Conservation (phyloP, 805 yeast species). For the Lachancea kluyveri region DNA sequence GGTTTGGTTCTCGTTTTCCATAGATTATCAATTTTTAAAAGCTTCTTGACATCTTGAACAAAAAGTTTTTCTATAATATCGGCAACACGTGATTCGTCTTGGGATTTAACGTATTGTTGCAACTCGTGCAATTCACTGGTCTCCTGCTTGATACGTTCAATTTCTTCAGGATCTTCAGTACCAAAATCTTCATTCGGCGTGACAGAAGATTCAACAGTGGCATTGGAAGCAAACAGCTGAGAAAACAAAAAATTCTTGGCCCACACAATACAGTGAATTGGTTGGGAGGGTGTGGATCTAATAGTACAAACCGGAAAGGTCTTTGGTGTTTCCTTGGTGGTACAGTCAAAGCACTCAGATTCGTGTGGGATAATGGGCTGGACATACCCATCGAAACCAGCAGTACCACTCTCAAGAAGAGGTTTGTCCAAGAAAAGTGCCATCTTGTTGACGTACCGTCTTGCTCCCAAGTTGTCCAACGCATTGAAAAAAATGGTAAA, state of each 20-base stretch:
- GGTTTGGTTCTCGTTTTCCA: slow-evolving; percentile 77
- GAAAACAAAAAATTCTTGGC: slow-evolving; percentile 85
- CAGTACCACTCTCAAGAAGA: slow-evolving; percentile 88
- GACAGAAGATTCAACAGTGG: slow-evolving; percentile 23
- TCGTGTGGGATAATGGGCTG: slow-evolving; percentile 80
- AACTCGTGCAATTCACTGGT: slow-evolving; percentile 55
- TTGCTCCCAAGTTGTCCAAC: slow-evolving; percentile 86
- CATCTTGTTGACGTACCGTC: slow-evolving; percentile 82
- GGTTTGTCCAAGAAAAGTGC: slow-evolving; percentile 70
- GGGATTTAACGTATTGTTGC: slow-evolving; percentile 33
- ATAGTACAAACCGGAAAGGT: slow-evolving; percentile 95
- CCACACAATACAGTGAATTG: slow-evolving; percentile 96
- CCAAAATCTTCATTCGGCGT: slow-evolving; percentile 40
- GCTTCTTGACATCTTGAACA: slow-evolving; percentile 68
- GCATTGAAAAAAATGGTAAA: slow-evolving; percentile 87
- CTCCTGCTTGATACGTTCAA: slow-evolving; percentile 58
- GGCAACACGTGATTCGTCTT: slow-evolving; percentile 28
- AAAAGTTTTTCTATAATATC: slow-evolving; percentile 57
- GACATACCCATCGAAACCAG: slow-evolving; percentile 91
- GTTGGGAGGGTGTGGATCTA: slow-evolving; percentile 93
- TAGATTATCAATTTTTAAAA: slow-evolving; percentile 61
- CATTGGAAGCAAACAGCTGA: slow-evolving; percentile 63
- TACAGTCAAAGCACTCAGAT: slow-evolving; percentile 93
- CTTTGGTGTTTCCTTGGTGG: slow-evolving; percentile 79
- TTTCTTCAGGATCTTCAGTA: slow-evolving; percentile 58